Evolutionary conservation across 1,139 yeast genomes (phyloP).

Genomic region (Pneumocystis sp.): DNA sequence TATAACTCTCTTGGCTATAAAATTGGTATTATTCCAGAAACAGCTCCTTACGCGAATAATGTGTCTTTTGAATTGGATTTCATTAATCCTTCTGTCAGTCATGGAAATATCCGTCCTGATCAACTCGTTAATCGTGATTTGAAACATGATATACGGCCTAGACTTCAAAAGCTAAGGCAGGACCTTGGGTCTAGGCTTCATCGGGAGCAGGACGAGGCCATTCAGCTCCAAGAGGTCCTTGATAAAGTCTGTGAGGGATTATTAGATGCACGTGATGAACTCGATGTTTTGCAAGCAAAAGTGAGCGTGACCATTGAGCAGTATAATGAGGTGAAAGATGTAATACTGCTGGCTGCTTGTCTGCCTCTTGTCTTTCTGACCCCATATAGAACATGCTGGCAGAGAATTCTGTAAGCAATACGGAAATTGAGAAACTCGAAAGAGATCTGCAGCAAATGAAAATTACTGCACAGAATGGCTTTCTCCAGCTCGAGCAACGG

Average conservation of each 20-base stretch:
- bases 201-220: constrained; percentile 43
- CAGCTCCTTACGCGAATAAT: constrained; percentile 14
- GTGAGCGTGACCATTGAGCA: constrained; percentile 39
- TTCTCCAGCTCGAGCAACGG: constrained; percentile 41
- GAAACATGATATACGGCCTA: constrained; percentile 24
- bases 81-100: constrained; percentile 22
- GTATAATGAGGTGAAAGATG: constrained; percentile 38
- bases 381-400: constrained; percentile 36
- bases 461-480: constrained; percentile 39
- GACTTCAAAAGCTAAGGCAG: constrained; percentile 35
- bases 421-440: constrained; percentile 53
- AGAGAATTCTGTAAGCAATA: constrained; percentile 39
- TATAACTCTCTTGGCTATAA: constrained; percentile 43
- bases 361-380: neutral
- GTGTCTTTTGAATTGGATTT: constrained; percentile 23
- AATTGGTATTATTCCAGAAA: constrained; percentile 26
- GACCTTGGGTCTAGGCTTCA: constrained; percentile 37
- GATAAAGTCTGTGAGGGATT: constrained; percentile 43
- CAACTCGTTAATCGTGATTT: constrained; percentile 27
- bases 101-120: constrained; percentile 32
- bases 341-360: neutral
- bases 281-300: constrained; percentile 47
- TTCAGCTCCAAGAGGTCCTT: constrained; percentile 43
- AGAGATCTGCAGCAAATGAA: constrained; percentile 44
- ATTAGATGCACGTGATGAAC: constrained; percentile 40